These are phyloP conservation scores for Shiraia bambusicola DNA, from an alignment of 2,329 filamentous ascomycete genomes.

Conservation along the genomic window DNA sequence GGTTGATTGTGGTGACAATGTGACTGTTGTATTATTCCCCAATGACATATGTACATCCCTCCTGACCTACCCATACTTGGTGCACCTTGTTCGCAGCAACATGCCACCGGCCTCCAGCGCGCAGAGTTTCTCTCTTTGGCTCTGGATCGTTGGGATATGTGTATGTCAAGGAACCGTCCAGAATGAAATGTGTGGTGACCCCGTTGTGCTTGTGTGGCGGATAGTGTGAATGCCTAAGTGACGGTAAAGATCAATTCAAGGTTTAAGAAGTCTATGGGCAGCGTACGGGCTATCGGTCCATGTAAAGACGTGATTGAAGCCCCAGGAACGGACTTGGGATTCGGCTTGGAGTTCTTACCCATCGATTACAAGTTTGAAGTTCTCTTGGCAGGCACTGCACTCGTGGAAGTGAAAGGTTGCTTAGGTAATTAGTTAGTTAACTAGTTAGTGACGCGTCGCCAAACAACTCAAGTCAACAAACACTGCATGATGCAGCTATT, in stretches of 20 bases:
- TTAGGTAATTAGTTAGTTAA: not conserved
- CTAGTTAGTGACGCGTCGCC: too few species aligned
- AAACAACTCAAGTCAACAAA: not conserved
- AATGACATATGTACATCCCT: conserved; percentile 69
- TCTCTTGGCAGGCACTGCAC: not conserved
- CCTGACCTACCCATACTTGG: conserved; percentile 67
- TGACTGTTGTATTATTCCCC: conserved; percentile 48
- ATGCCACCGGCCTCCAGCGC: conserved; percentile 63
- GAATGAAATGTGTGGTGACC: conserved; percentile 69
- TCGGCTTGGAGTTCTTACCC: conserved; percentile 56
- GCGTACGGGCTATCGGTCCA: conserved; percentile 71
- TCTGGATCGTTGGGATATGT: conserved; percentile 62
- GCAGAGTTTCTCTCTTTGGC: conserved; percentile 60
- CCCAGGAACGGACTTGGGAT: conserved; percentile 66
- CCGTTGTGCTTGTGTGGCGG: conserved; percentile 65
- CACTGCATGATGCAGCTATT: conserved; percentile 5
- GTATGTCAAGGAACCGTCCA: conserved; percentile 65
- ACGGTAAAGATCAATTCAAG: not conserved
- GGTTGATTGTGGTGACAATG: conserved; percentile 15
- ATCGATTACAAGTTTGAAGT: not conserved
- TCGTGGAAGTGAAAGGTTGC: not conserved
- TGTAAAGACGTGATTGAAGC: conserved; percentile 68
- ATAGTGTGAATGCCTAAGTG: conserved; percentile 65
- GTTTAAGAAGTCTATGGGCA: not conserved
- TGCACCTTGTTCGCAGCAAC: conserved; percentile 65